These are phyloP conservation scores for Psilocybe mexicana DNA, from an alignment of 1,284 basidiomycete genomes.

Conservation along the genomic window DNA sequence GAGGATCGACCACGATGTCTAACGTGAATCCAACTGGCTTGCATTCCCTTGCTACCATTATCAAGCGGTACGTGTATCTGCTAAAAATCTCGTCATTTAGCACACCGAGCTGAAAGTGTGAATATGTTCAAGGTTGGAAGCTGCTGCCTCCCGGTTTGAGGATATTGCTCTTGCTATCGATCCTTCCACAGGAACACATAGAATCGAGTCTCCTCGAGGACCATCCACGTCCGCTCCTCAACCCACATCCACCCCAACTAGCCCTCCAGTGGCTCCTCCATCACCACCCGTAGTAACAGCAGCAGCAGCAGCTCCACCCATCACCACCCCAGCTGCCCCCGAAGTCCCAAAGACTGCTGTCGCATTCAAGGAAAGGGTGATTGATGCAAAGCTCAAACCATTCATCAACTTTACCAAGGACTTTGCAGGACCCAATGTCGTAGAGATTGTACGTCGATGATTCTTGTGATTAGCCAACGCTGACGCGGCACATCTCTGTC, in stretches of 20 bases:
- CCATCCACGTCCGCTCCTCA: slow-evolving; percentile 6
- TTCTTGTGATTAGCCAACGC: background rate
- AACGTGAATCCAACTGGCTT: slow-evolving; percentile 41
- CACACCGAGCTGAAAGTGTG: slow-evolving; percentile 12
- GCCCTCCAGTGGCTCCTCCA: slow-evolving; percentile 29
- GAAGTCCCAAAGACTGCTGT: slow-evolving; percentile 62
- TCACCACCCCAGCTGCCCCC: slow-evolving; percentile 36
- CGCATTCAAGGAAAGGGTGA: slow-evolving; percentile 76
- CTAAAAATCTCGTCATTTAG: background rate
- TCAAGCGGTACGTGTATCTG: slow-evolving; percentile 66
- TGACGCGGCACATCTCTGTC: background rate
- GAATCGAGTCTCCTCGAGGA: slow-evolving; percentile 3
- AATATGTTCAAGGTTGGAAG: slow-evolving; percentile 67
- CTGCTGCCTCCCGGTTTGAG: slow-evolving; percentile 92
- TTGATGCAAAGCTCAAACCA: slow-evolving; percentile 71
- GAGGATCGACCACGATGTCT: slow-evolving; percentile 21
- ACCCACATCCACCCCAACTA: slow-evolving; percentile 20
- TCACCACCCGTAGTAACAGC: slow-evolving; percentile 45
- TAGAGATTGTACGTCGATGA: slow-evolving; percentile 69
- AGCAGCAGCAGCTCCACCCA: slow-evolving; percentile 37
- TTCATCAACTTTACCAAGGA: slow-evolving; percentile 76
- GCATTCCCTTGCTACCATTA: slow-evolving; percentile 76
- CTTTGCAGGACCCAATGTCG: slow-evolving; percentile 70
- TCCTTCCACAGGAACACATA: slow-evolving; percentile 9
- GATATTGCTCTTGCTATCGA: slow-evolving; percentile 67